Evolutionary conservation across 2,329 filamentous ascomycete genomes (phyloP).

Genomic region (Talaromyces sp.): DNA sequence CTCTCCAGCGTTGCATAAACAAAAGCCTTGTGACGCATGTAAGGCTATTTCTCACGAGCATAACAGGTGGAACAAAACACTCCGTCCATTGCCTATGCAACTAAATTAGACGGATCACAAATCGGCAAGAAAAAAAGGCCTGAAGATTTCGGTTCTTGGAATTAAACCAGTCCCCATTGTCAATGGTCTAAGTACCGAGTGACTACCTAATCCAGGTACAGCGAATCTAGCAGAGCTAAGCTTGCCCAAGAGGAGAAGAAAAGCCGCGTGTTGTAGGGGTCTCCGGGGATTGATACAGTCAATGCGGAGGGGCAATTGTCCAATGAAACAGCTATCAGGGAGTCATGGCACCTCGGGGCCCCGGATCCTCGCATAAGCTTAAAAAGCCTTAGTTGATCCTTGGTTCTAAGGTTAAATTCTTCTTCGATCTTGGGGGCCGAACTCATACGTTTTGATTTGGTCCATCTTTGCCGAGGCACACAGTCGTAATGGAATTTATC

Average conservation of each 20-base stretch:
- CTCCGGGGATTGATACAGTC: background rate
- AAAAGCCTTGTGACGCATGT: background rate
- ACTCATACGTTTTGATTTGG: background rate
- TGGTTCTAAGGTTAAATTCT: background rate
- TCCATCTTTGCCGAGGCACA: background rate
- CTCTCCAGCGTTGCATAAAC: background rate
- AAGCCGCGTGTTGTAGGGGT: background rate
- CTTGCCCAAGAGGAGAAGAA: background rate
- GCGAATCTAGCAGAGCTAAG: background rate
- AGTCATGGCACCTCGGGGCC: background rate
- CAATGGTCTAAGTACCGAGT: background rate
- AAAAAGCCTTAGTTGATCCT: background rate
- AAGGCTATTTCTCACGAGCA: constrained; percentile 6
- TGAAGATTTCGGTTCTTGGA: background rate
- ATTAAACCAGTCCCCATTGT: background rate
- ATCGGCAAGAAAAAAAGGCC: background rate
- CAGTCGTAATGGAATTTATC: background rate
- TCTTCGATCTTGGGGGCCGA: background rate
- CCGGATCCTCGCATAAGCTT: background rate
- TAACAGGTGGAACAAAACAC: constrained; percentile 11
- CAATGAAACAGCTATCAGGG: background rate
- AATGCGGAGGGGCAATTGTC: background rate
- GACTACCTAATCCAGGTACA: background rate
- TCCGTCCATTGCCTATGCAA: background rate
- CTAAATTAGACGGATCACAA: background rate